Percentiles rank a stretch among this genome's conserved stretches.
Conservation (phyloP, 176 grass and related monocot species). For the Eleusine indica region DNA sequence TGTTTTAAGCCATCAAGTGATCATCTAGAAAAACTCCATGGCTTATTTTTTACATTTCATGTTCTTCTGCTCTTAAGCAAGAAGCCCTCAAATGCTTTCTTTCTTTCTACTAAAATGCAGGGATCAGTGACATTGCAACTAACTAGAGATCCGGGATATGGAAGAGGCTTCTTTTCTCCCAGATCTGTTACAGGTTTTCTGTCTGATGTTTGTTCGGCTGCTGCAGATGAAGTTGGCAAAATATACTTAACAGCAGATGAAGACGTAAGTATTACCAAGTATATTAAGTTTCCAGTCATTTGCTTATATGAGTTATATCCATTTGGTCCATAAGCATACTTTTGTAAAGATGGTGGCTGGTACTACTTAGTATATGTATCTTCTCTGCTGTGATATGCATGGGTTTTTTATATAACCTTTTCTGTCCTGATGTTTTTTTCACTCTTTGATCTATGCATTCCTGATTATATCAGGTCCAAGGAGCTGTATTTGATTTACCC, state of each 20-base stretch:
- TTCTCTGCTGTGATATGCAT: neutral
- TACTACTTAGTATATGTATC: slow-evolving; percentile 19
- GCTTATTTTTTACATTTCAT: slow-evolving; percentile 39
- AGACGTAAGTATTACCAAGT: slow-evolving; percentile 52
- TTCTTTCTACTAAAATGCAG: slow-evolving; percentile 54
- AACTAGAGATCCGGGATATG: slow-evolving; percentile 62
- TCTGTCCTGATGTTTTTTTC: slow-evolving; percentile 32
- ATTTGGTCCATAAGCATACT: slow-evolving; percentile 13
- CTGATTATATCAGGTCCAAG: slow-evolving; percentile 74
- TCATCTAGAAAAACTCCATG: slow-evolving; percentile 8
- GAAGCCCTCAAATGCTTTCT: neutral
- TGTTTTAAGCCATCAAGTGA: slow-evolving; percentile 15
- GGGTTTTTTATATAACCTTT: slow-evolving; percentile 1
- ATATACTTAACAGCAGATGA: slow-evolving; percentile 84
- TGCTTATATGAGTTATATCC: neutral
- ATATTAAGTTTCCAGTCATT: neutral
- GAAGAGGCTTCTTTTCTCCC: slow-evolving; percentile 93
- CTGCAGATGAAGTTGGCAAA: slow-evolving; percentile 99
- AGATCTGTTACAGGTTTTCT: slow-evolving; percentile 95
- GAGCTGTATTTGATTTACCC: slow-evolving; percentile 96
- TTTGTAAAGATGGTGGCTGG: slow-evolving; percentile 7
- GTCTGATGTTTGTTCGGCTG: slow-evolving; percentile 83
- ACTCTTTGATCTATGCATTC: slow-evolving; percentile 22
- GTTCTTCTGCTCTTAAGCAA: slow-evolving; percentile 29
- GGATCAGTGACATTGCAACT: slow-evolving; percentile 88